Evolutionary conservation across 2,329 filamentous ascomycete species (phyloP).

Genomic region (Microdochium nivale): DNA sequence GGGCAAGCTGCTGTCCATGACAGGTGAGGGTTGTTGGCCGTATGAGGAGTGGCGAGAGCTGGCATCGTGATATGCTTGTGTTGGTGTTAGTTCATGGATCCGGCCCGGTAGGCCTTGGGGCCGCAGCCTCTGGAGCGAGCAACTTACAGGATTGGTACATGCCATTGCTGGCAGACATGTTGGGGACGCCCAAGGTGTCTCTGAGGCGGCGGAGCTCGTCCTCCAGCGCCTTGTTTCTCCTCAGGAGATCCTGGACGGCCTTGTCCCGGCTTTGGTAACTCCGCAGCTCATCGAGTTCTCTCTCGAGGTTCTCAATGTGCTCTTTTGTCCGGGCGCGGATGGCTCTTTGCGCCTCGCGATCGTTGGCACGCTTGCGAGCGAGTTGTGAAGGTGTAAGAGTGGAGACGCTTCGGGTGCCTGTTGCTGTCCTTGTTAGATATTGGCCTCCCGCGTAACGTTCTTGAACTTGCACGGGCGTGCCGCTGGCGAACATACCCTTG

Average conservation of each 20-base stretch:
- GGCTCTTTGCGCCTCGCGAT: constrained; percentile 80
- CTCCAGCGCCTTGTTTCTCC: constrained; percentile 44
- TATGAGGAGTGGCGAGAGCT: constrained; percentile 31
- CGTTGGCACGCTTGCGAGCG: constrained; percentile 83
- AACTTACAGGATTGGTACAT: constrained; percentile 18
- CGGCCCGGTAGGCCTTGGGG: constrained; percentile 1
- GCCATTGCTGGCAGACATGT: constrained; percentile 9
- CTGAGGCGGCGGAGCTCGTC: constrained; percentile 38
- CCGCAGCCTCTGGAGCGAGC: not conserved
- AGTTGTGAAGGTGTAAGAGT: constrained; percentile 83
- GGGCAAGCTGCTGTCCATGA: constrained; percentile 30
- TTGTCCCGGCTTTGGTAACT: constrained; percentile 38
- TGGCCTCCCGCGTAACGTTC: not conserved
- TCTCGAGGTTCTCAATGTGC: constrained; percentile 73
- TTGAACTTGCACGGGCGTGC: not conserved
- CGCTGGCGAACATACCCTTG: constrained; percentile 15
- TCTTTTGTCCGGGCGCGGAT: constrained; percentile 81
- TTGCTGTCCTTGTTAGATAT: too few relatives aligned
- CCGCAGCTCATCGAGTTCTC: constrained; percentile 63
- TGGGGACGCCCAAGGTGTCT: constrained; percentile 34
- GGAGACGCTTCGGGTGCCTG: constrained; percentile 68
- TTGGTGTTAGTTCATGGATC: constrained; percentile 2
- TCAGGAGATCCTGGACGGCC: constrained; percentile 41
- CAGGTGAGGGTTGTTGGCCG: constrained; percentile 2
- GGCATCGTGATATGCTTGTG: constrained; percentile 18